These are phyloP conservation scores for Pyrus hybrid DNA, from an alignment of 331 rosid species.

Conservation along the genomic window DNA sequence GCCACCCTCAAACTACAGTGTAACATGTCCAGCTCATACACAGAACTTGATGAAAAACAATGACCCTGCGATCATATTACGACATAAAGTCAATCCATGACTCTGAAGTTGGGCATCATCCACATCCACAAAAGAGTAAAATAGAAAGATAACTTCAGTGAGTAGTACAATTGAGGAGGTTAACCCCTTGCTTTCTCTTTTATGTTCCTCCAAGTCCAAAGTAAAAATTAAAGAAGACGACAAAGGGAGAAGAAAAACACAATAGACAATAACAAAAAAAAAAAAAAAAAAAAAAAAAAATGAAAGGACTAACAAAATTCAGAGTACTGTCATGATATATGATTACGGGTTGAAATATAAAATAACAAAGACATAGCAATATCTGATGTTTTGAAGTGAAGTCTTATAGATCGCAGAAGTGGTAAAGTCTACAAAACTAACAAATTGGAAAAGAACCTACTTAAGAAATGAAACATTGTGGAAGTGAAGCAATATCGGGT, in stretches of 20 bases:
- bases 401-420: background rate
- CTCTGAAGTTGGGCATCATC: conserved; percentile 26
- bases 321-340: background rate
- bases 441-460: background rate
- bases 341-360: background rate
- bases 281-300: too few relatives aligned
- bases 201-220: too few relatives aligned
- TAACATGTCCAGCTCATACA: conserved; percentile 57
- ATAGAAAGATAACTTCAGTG: background rate
- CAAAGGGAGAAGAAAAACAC: too few relatives aligned
- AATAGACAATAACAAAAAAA: too few relatives aligned
- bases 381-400: background rate
- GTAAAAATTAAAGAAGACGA: too few relatives aligned
- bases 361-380: background rate
- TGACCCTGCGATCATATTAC: conserved; percentile 92
- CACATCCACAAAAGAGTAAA: conserved; percentile 19
- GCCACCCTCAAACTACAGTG: conserved; percentile 43
- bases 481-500: background rate
- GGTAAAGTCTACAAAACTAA: background rate
- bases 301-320: too few relatives aligned
- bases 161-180: too few relatives aligned
- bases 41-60: conserved; percentile 45
- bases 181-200: too few relatives aligned
- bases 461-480: background rate
- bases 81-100: conserved; percentile 61